Percentiles rank a stretch among this genome's conserved stretches.
Conservation (phyloP, 2,329 filamentous ascomycete genomes). For the Byssochlamys sp. region DNA sequence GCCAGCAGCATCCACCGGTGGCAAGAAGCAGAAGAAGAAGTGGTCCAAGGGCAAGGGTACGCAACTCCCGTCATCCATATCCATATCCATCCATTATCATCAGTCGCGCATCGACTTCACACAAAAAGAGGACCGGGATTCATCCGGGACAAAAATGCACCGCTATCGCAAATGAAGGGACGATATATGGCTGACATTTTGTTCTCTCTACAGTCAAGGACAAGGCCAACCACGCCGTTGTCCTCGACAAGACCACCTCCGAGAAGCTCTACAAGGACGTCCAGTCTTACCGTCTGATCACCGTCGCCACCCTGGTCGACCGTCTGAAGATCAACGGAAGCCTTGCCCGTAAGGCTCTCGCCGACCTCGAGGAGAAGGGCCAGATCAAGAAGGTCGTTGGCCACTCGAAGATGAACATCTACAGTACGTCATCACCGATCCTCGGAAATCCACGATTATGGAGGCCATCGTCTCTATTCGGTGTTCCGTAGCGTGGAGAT, state of each 20-base stretch:
- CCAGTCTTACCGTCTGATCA: slow-evolving; percentile 98
- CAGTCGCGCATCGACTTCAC: not conserved
- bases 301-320: slow-evolving; percentile 95
- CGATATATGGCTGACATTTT: slow-evolving; percentile 16
- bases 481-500: not conserved
- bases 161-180: slow-evolving; percentile 15
- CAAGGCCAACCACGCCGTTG: slow-evolving; percentile 98
- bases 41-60: slow-evolving; percentile 50
- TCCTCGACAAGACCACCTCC: slow-evolving; percentile 93
- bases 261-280: slow-evolving; percentile 99
- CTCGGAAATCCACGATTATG: not conserved
- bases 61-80: slow-evolving; percentile 6
- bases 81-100: not conserved
- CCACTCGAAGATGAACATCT: slow-evolving; percentile 97
- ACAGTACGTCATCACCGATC: slow-evolving; percentile 55
- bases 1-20: slow-evolving; percentile 38
- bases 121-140: not conserved
- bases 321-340: slow-evolving; percentile 99
- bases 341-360: slow-evolving; percentile 77
- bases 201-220: slow-evolving; percentile 76
- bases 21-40: slow-evolving; percentile 49
- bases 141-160: slow-evolving; percentile 10
- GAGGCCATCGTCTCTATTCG: not conserved
- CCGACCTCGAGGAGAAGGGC: slow-evolving; percentile 93
- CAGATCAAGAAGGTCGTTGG: slow-evolving; percentile 95